Conservation (phyloP, 768 basidiomycete genomes). For the Suillus plorans region DNA sequence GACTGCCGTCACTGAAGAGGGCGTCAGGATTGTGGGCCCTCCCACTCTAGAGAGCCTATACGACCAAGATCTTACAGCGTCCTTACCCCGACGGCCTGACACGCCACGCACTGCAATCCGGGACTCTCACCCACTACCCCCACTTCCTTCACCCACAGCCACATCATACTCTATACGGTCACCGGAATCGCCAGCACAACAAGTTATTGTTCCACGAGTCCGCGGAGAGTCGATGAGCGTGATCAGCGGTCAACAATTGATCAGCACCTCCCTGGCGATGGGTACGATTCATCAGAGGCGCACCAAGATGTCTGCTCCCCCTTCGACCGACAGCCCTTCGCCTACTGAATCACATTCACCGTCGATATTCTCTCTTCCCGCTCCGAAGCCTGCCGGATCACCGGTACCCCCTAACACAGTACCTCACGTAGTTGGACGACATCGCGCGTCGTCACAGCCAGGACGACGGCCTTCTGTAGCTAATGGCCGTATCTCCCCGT, state of each 20-base stretch:
- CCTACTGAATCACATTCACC: conserved; percentile 40
- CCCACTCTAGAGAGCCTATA: conserved; percentile 22
- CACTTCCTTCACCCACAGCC: conserved; percentile 52
- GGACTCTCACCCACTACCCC: conserved; percentile 68
- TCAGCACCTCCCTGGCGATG: conserved; percentile 58
- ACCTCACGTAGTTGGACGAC: conserved; percentile 42
- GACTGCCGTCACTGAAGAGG: conserved; percentile 64
- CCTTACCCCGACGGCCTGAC: conserved; percentile 37
- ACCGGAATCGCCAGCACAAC: conserved; percentile 50
- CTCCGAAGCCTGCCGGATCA: conserved; percentile 34
- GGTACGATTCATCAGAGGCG: conserved; percentile 72
- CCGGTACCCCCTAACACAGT: conserved; percentile 40
- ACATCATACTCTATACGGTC: conserved; percentile 34
- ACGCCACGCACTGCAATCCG: conserved; percentile 43
- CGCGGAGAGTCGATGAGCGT: conserved; percentile 53
- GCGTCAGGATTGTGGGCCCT: conserved; percentile 35
- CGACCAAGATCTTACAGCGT: conserved; percentile 27
- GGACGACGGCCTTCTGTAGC: conserved; percentile 64
- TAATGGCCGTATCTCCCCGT: conserved; percentile 51
- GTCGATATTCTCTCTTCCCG: conserved; percentile 32
- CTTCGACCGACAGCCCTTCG: conserved; percentile 35
- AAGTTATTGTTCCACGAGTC: conserved; percentile 46
- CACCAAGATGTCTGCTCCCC: conserved; percentile 62
- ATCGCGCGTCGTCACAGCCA: conserved; percentile 76
- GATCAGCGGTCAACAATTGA: conserved; percentile 38